Base-by-base conservation (phyloP, 2,329 filamentous ascomycete species). In the Myriosclerotinia scirpicola region DNA sequence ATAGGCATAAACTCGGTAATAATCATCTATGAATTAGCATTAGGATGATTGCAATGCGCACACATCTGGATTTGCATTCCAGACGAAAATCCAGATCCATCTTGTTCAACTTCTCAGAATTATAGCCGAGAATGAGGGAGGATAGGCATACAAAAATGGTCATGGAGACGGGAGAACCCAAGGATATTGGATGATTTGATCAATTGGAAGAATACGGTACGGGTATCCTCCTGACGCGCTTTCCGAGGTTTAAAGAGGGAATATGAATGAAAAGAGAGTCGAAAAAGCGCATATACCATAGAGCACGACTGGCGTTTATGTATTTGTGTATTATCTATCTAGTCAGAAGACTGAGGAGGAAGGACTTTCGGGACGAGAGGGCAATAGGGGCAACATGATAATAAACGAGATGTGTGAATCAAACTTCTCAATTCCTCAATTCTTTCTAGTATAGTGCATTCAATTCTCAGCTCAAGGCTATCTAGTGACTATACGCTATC, bases 1-100 rank as follows among this genome's bases (percentile, higher is more conserved):
- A 96, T 96, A 78, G 85, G 87, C 69, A 87, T 94, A 75, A 96
- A 96, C 78, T 87, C 88, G 7, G 78, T 93, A 71, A 89, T 96
- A 71, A 95, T 96, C 76, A 77, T 92, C 68, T 96, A 93, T 79
- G 90, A 93, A 79, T 81, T 95, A 52, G 83, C 93, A 56, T 81
- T 93, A 38, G 91, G 91, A 67, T 93, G 62, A 69, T 44, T 20
- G 20, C 20, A 15, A 48, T n/a, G 4, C 17, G 4, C 17, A 46
- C 42, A 5, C 14, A 54, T 26, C n/a, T 17, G n/a, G 17, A 64
- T 14, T 20, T 15, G 5, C 20, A 64, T 64, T 42, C 36, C 15
- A 12, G 15, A 30, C 11, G 5, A 58, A 30, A 48, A 20, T 1
- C 44, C 44, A 9, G 1, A n/a, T 3, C 20, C 7, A 8, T 20